Evolutionary conservation across 768 basidiomycete genomes (phyloP), one percentile per base, ranked within the genome.

Genomic region (Lactifluus volemus): DNA sequence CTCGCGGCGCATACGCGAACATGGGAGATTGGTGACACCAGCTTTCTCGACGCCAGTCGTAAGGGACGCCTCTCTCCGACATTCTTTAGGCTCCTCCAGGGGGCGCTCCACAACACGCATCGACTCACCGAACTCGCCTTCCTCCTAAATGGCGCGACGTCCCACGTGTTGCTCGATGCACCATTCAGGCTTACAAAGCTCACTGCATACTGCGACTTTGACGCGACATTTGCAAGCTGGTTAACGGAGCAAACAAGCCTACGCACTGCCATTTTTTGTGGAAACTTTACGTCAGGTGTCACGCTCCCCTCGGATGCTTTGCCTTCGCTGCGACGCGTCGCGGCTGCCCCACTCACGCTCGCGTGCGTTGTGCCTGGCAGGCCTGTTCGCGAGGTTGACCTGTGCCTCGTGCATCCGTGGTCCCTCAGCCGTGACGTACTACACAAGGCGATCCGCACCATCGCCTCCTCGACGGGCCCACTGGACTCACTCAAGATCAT

Each of bases 101-200:
- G 65, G 21, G 70, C 70, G 5, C 53, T 71, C 29, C 64, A 58
- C 25, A 65, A 62, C 9, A 69, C 68, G 66, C 51, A 63, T 19
- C 59, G 63, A n/a, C 63, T 71, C 45, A 67, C 63, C 30, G 68
- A 67, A 34, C 63, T 71, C n/a, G 65, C 67, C 2, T 65, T 71
- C 19, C 67, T 70, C 19, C 53, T 71, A 29, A 60, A 61, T 5
- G 70, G 70, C 30, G 58, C 65, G 6, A 59, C 60, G 17, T 63
- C 70, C 11, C 61, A 64, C 42, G 60, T 65, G 45, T 47, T 71
- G 7, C 56, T 58, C 12, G 70, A 63, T 25, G 67, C 70, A 34
- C 59, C 70, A 4, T 71, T 71, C 54, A 60, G 56, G 32, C 63
- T 71, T 30, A 69, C 66, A 9, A 68, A 68, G 34, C 59, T 71